Conservation (phyloP, 2,329 filamentous ascomycete genomes). For the Anisogramma anomala region DNA sequence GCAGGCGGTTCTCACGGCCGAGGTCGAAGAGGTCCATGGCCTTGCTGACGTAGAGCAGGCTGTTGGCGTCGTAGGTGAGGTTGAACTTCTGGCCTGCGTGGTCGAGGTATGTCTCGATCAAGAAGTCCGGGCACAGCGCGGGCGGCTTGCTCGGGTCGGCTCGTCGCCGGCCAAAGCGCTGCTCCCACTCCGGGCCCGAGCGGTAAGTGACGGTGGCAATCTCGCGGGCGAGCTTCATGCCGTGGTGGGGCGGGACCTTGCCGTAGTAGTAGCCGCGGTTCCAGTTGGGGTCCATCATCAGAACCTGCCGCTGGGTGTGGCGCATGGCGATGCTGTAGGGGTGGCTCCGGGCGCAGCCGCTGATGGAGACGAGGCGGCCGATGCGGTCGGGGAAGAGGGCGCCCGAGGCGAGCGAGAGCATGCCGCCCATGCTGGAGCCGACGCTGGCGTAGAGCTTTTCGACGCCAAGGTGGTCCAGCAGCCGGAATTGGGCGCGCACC, state of each 20-base stretch:
- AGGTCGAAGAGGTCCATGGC: constrained; percentile 98
- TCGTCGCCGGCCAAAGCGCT: constrained; percentile 75
- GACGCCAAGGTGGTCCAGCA: constrained; percentile 71
- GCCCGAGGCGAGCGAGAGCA: constrained; percentile 87
- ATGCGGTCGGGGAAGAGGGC: constrained; percentile 74
- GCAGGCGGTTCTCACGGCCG: constrained; percentile 56
- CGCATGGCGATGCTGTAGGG: constrained; percentile 98
- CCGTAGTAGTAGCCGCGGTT: constrained; percentile 90
- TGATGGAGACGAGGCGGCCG: constrained; percentile 74
- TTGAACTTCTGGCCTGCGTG: constrained; percentile 98
- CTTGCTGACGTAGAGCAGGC: constrained; percentile 90
- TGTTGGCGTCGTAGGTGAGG: constrained; percentile 92
- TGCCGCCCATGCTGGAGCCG: constrained; percentile 94
- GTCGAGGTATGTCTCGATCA: constrained; percentile 96
- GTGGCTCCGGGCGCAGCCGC: constrained; percentile 85
- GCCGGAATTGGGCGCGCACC: constrained; percentile 87
- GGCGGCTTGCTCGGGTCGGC: constrained; percentile 80
- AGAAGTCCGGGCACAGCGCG: constrained; percentile 89
- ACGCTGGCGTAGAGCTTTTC: constrained; percentile 79
- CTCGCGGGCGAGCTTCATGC: constrained; percentile 95
- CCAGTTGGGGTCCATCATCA: constrained; percentile 99
- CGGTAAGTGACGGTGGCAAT: constrained; percentile 97
- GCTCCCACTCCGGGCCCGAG: constrained; percentile 94
- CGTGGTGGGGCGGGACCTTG: constrained; percentile 76
- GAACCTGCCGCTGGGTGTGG: constrained; percentile 89